Base-by-base conservation (phyloP, 192 early-diverging fungal species). In the Mortierella alpina region DNA sequence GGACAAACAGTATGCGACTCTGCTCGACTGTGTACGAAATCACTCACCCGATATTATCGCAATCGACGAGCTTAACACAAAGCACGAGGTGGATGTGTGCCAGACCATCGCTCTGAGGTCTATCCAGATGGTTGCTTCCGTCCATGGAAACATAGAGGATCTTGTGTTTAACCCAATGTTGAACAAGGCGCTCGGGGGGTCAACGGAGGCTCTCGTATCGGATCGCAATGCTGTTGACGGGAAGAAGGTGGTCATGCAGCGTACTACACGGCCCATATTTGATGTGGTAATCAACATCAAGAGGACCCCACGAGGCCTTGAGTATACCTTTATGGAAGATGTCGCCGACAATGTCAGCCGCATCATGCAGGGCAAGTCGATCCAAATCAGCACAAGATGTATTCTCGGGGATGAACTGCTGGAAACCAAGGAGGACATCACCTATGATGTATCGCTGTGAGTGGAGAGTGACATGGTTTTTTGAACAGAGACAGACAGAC, bases 31-130 rank as follows among this genome's bases (percentile, higher is more conserved):
- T 9, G 66, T 68, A 14, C 23, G 66, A 7, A 68, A 68, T 14
- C 66, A 68, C 14, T 68, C 66, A 6, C 66, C 66, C 17, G 66
- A 68, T 22, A 9, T 68, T 20, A 68, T 68, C 20, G 54, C 54
- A 5, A 68, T 68, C 6, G 66, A 68, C 8, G 66, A 68, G n/a
- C 45, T 68, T 4, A 55, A 68, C 54, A 68, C 53, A 2, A 68
- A 57, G 54, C 14, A 47, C 0, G 66, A 68, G 44, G 66, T 68
- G 20, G 49, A 40, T 15, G 63, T 64, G 6, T 64, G 63, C 15
- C 63, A 64, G 63, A 64, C 63, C 7, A 64, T 64, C 15, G 63
- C 63, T 17, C 48, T 64, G 31, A 64, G 63, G 48, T 64, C 63
- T 47, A 64, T 64, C 63, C 63, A 52, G 20, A 64, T 64, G 63